phyloP scores from a whole-genome alignment of 2,329 filamentous ascomycete species.

The Cryphonectria naterciae region DNA sequence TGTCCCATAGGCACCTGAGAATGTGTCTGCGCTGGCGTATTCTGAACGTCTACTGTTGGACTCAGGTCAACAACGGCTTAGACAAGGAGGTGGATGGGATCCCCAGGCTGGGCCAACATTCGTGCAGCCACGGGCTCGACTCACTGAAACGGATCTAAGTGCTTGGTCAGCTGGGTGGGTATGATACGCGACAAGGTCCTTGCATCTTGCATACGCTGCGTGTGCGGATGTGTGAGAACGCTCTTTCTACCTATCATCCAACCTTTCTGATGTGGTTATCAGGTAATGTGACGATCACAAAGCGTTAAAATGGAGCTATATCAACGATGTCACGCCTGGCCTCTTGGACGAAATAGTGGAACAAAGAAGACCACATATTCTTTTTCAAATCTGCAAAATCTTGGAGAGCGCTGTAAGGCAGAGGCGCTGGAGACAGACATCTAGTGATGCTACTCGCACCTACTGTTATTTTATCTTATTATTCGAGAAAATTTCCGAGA shows the following conservation, averaged over 20 bases:
- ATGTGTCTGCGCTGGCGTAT: not conserved
- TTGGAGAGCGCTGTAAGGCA: not conserved
- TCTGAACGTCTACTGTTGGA: not conserved
- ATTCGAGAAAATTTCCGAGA: too few species aligned
- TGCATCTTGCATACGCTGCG: not conserved
- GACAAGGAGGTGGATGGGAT: not conserved
- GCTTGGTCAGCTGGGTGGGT: not conserved
- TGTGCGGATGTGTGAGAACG: not conserved
- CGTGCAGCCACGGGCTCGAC: not conserved
- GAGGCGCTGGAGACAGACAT: not conserved
- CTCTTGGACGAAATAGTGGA: not conserved
- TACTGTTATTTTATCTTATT: too few species aligned
- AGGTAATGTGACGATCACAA: not conserved
- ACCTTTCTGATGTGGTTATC: not conserved
- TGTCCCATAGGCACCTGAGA: not conserved
- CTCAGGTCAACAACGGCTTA: not conserved
- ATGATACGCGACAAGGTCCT: not conserved
- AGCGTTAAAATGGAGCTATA: not conserved
- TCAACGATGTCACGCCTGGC: not conserved
- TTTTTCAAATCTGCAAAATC: not conserved
- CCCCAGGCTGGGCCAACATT: not conserved
- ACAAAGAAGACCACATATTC: not conserved
- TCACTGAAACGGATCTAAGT: not conserved
- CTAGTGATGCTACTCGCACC: not conserved
- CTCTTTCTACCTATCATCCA: not conserved